phyloP scores from a whole-genome alignment of 2,329 filamentous ascomycete species.

The Sporothrix globosa region DNA sequence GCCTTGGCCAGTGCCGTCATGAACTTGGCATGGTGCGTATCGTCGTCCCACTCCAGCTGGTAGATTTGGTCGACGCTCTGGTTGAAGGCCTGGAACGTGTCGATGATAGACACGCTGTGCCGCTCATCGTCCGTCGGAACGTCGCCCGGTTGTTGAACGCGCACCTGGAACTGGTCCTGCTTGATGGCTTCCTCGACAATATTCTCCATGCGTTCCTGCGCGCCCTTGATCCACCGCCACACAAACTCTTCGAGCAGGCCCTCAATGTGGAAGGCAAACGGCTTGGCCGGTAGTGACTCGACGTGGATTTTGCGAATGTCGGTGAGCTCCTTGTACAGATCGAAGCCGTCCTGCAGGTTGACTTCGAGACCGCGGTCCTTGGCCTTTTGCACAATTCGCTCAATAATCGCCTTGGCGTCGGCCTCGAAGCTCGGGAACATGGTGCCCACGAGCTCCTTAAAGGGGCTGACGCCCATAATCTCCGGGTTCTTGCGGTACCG shows the following conservation, averaged over 20 bases:
- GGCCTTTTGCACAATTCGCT: slow-evolving; percentile 74
- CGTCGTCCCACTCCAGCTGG: slow-evolving; percentile 87
- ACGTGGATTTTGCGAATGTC: slow-evolving; percentile 81
- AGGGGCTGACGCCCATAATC: slow-evolving; percentile 72
- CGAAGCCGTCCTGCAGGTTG: slow-evolving; percentile 88
- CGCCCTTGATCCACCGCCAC: slow-evolving; percentile 88
- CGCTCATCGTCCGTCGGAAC: slow-evolving; percentile 76
- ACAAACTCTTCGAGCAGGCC: slow-evolving; percentile 86
- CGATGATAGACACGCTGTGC: slow-evolving; percentile 90
- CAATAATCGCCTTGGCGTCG: slow-evolving; percentile 83
- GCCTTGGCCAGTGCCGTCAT: slow-evolving; percentile 91
- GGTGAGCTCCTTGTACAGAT: slow-evolving; percentile 85
- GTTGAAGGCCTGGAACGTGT: slow-evolving; percentile 92
- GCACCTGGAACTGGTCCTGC: slow-evolving; percentile 82
- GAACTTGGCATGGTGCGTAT: slow-evolving; percentile 91
- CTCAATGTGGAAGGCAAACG: slow-evolving; percentile 88
- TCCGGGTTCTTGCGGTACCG: slow-evolving; percentile 85
- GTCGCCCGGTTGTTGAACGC: slow-evolving; percentile 53
- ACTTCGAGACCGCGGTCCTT: slow-evolving; percentile 73
- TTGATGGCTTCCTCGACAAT: slow-evolving; percentile 91
- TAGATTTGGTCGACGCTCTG: slow-evolving; percentile 87
- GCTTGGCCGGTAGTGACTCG: slow-evolving; percentile 69
- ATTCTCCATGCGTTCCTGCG: slow-evolving; percentile 75
- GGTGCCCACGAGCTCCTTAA: slow-evolving; percentile 75
- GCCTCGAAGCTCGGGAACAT: slow-evolving; percentile 89